phyloP scores from a whole-genome alignment of 202 grass and related monocot species.

The Alloteropsis angusta region DNA sequence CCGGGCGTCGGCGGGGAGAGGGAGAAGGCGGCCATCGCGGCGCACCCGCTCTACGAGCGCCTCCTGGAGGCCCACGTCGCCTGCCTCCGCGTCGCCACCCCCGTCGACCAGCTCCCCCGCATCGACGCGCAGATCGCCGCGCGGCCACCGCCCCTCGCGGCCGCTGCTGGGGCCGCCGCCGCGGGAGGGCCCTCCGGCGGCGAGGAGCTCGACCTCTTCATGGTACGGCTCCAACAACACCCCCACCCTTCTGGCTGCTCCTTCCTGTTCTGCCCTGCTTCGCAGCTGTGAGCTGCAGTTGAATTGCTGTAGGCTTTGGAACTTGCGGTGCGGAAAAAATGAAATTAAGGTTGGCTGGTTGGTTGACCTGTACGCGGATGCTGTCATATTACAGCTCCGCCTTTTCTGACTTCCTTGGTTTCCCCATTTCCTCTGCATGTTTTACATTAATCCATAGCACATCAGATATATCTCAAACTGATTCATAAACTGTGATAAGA shows the following conservation, averaged over 20 bases:
- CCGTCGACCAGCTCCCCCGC: constrained; percentile 86
- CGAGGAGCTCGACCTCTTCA: constrained; percentile 97
- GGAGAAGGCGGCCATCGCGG: constrained; percentile 70
- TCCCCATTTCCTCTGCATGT: background rate
- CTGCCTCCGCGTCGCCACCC: constrained; percentile 90
- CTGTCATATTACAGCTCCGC: background rate
- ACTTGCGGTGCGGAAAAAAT: background rate
- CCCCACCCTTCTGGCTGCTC: background rate
- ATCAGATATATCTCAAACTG: background rate
- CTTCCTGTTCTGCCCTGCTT: background rate
- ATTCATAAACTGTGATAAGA: background rate
- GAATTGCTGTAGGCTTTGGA: background rate
- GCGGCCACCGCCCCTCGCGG: constrained; percentile 45
- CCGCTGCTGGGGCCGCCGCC: constrained; percentile 36
- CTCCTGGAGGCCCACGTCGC: constrained; percentile 84
- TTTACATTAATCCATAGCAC: background rate
- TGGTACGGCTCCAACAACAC: constrained; percentile 36
- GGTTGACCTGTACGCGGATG: background rate
- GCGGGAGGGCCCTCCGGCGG: constrained; percentile 28
- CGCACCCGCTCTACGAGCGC: constrained; percentile 87
- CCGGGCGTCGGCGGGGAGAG: constrained; percentile 33
- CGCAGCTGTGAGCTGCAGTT: background rate
- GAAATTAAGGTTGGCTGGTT: background rate
- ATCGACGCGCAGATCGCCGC: constrained; percentile 90
- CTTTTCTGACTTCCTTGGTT: background rate